Evolutionary conservation across 2,329 filamentous ascomycete species (phyloP), one percentile per base, ranked within the genome.

Genomic region (Penicillium sp.): DNA sequence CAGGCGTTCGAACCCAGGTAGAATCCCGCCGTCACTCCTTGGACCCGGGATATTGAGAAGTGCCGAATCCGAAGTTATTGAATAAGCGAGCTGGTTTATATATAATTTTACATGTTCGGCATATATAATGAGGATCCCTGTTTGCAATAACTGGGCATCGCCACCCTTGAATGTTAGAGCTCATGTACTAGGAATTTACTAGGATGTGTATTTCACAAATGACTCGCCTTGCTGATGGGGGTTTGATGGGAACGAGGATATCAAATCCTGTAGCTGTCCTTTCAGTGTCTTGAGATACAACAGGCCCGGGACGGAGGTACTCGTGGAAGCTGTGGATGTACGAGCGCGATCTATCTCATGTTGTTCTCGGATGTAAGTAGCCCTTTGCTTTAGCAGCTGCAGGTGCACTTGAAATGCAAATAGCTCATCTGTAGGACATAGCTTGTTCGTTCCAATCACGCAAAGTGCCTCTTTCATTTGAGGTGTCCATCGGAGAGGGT

Each of bases 401-500:
- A 76, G 58, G 30, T 68, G 72, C 8, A 74, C 67, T 61, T 75
- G 74, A 26, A 64, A 57, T 8, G 65, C 64, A 45, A 76, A 69
- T 9, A 62, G 24, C 11, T 62, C 60, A 59, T 76, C 72, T 1
- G 62, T 57, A 5, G 64, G 60, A 33, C 61, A 70, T 23, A 62
- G 45, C 3, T 64, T 63, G 55, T 56, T 70, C 1, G 58, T 59
- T 42, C 58, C 58, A 5, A 75, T 63, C 18, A 66, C 52, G 42
- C 50, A 62, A 51, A 74, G 66, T 2, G 65, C 65, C 33, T 72
- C 67, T 57, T 74, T 72, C 71, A 75, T 74, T 52, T 70, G 68
- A n/a, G 68, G 60, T 3, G 70, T 72, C 72, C 72, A 75, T 50
- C 66, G 64, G 43, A 74, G 51, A 18, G 71, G 62, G 38, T 72